These are phyloP conservation scores for Gaeumannomyces sp. DNA, from an alignment of 2,329 filamentous ascomycete genomes.

Conservation along the genomic window DNA sequence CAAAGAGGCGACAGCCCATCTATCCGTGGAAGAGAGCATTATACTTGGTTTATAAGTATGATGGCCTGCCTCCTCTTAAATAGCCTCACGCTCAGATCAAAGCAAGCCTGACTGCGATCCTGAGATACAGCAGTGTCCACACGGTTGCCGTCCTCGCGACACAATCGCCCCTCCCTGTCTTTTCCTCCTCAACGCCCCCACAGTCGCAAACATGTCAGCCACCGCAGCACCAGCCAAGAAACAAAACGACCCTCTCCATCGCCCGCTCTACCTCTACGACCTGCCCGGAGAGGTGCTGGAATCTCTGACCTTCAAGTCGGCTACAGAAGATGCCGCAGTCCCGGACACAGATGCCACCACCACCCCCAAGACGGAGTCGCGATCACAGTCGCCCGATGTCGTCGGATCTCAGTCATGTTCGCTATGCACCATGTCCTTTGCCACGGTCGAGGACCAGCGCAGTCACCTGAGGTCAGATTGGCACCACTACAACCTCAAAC, in stretches of 20 bases:
- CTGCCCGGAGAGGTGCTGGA: constrained; percentile 68
- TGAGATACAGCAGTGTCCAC: too few relatives aligned
- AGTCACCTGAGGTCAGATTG: constrained; percentile 84
- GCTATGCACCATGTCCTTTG: constrained; percentile 69
- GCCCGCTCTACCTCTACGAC: constrained; percentile 64
- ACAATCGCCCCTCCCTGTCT: too few relatives aligned
- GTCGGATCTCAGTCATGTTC: constrained; percentile 70
- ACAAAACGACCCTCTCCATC: constrained; percentile 39
- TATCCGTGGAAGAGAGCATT: too few relatives aligned
- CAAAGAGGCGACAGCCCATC: too few relatives aligned
- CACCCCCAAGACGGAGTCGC: constrained; percentile 19
- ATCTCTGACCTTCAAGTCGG: constrained; percentile 53
- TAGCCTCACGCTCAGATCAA: too few relatives aligned
- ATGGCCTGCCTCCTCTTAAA: too few relatives aligned
- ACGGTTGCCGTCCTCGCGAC: too few relatives aligned
- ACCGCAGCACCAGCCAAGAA: constrained; percentile 21
- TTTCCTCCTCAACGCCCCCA: too few relatives aligned
- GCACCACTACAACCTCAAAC: constrained; percentile 91
- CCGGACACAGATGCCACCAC: constrained; percentile 29
- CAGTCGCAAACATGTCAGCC: neutral
- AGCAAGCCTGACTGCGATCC: too few relatives aligned
- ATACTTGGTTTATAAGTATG: too few relatives aligned
- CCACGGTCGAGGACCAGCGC: constrained; percentile 71
- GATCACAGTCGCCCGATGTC: constrained; percentile 16
- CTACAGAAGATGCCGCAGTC: too few relatives aligned